A percentile compares a stretch with the other conserved stretches of the same genome.
Evolutionary conservation across 1,284 basidiomycete species (phyloP).

Genomic region (Kalmanozyma brasiliensis): DNA sequence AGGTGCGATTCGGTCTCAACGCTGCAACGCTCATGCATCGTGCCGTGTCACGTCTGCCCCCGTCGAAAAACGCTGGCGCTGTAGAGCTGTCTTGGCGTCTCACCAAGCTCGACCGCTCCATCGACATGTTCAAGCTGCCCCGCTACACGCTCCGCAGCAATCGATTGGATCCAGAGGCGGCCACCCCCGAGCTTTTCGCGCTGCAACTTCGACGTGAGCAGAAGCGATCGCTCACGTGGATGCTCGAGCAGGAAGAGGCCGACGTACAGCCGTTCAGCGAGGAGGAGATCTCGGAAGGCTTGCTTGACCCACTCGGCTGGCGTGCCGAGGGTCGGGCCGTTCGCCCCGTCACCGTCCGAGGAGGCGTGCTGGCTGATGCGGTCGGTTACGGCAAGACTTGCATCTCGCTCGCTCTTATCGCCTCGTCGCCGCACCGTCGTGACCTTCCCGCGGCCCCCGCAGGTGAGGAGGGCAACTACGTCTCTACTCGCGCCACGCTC

Average conservation of each 20-base stretch:
- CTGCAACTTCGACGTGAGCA: conserved; percentile 80
- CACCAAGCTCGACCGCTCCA: conserved; percentile 79
- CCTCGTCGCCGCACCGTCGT: conserved; percentile 35
- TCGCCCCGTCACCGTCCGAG: conserved; percentile 79
- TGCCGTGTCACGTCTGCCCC: conserved; percentile 82
- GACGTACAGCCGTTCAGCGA: conserved; percentile 78
- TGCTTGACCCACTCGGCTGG: conserved; percentile 87
- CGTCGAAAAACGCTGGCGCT: conserved; percentile 62
- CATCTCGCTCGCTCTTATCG: conserved; percentile 82
- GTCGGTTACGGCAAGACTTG: conserved; percentile 97
- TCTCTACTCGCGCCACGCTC: conserved; percentile 81
- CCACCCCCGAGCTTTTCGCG: conserved; percentile 81
- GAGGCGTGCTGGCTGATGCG: conserved; percentile 93
- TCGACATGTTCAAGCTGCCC: conserved; percentile 68
- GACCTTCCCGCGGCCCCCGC: conserved; percentile 71
- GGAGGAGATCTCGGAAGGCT: conserved; percentile 91
- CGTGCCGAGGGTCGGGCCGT: conserved; percentile 89
- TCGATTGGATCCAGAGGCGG: conserved; percentile 77
- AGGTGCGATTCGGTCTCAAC: conserved; percentile 86
- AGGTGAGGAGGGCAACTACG: conserved; percentile 76
- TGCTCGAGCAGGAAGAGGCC: conserved; percentile 80
- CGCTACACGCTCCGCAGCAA: conserved; percentile 81
- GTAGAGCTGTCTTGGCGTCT: conserved; percentile 79
- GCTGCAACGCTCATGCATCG: conserved; percentile 86
- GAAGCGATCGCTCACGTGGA: conserved; percentile 89